These are phyloP conservation scores for Nosema muscidifuracis DNA, from an alignment of 371 early-diverging fungal genomes.

Conservation along the genomic window DNA sequence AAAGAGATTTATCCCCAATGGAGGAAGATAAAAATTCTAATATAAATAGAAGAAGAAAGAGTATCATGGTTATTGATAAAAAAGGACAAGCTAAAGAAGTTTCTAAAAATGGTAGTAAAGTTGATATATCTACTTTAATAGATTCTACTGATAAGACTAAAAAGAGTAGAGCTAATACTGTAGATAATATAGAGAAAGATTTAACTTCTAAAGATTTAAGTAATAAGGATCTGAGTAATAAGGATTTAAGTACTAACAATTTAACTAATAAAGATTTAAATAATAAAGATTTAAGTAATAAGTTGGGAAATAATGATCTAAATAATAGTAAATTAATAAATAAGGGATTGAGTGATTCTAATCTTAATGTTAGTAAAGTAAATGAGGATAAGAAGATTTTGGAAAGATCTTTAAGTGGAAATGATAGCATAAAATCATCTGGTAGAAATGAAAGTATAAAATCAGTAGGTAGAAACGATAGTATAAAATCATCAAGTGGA, in stretches of 20 bases:
- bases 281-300: too few relatives aligned
- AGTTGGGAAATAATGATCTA: too few relatives aligned
- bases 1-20: neutral
- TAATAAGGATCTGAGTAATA: neutral
- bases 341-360: too few relatives aligned
- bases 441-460: neutral
- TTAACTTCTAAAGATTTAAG: neutral
- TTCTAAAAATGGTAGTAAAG: neutral
- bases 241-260: too few relatives aligned
- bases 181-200: neutral
- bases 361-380: neutral
- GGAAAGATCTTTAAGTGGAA: neutral
- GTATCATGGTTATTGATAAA: conserved; percentile 31
- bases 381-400: neutral
- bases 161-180: neutral
- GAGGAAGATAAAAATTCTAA: conserved; percentile 17
- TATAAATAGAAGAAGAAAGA: conserved; percentile 17
- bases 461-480: neutral
- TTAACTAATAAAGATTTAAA: too few relatives aligned
- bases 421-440: neutral
- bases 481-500: neutral
- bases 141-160: neutral
- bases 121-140: neutral
- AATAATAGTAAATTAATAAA: too few relatives aligned
- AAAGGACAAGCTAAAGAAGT: conserved; percentile 17